A percentile compares a stretch with the other conserved stretches of the same genome.
Conservation (phyloP, 1,284 basidiomycete genomes). For the Austroboletus novae-zelandiae region DNA sequence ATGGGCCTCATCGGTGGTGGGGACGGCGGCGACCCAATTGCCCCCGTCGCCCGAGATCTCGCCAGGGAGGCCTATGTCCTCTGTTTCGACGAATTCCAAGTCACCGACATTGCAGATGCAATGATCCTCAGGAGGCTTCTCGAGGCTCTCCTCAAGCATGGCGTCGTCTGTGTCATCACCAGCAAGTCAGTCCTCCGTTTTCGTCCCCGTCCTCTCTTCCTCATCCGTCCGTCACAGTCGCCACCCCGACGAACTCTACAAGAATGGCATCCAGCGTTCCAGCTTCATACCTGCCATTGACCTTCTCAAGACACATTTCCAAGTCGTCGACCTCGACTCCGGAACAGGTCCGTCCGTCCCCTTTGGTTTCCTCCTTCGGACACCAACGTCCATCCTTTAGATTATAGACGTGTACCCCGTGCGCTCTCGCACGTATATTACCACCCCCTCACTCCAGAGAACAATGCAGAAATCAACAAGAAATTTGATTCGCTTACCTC, state of each 20-base stretch:
- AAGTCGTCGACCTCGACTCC: constrained; percentile 90
- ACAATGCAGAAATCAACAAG: constrained; percentile 73
- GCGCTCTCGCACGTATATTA: constrained; percentile 93
- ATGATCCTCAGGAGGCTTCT: constrained; percentile 94
- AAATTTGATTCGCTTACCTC: constrained; percentile 75
- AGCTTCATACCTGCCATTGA: constrained; percentile 97
- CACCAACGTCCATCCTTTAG: constrained; percentile 41
- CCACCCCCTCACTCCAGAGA: constrained; percentile 69
- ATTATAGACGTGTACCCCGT: constrained; percentile 89
- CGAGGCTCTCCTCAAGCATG: constrained; percentile 82
- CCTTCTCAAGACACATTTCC: constrained; percentile 83
- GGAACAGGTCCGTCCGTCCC: constrained; percentile 78
- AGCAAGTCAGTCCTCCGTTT: constrained; percentile 71
- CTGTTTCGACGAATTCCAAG: constrained; percentile 99
- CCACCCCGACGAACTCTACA: constrained; percentile 96
- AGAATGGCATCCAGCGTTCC: constrained; percentile 97
- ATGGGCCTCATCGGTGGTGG: constrained; percentile 48
- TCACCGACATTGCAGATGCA: constrained; percentile 97
- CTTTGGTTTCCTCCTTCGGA: neutral
- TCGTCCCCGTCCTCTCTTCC: neutral
- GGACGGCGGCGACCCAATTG: constrained; percentile 80
- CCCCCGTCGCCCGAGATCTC: constrained; percentile 86
- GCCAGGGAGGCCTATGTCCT: constrained; percentile 84
- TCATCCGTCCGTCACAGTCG: constrained; percentile 60
- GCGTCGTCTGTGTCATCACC: constrained; percentile 94